Evolutionary conservation across 2,329 filamentous ascomycete genomes (phyloP).

Genomic region (Clathrospora elynae): DNA sequence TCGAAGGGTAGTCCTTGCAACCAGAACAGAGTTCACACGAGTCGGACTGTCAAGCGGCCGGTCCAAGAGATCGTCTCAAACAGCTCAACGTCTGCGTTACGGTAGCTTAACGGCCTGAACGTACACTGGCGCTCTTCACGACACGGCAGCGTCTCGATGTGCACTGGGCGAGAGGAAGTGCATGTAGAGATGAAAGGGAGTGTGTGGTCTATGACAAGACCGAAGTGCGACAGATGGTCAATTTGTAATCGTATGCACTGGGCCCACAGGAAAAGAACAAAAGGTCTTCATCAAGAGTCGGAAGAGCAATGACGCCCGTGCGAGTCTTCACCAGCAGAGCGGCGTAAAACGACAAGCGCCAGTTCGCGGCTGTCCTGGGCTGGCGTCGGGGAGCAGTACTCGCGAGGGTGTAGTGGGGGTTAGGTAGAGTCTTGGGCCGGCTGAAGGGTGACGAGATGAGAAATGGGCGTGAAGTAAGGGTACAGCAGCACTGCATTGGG

Average conservation of each 20-base stretch:
- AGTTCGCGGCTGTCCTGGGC: constrained; percentile 29
- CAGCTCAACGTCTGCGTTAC: constrained; percentile 41
- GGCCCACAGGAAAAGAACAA: constrained; percentile 26
- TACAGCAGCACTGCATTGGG: constrained; percentile 39
- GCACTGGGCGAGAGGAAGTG: constrained; percentile 40
- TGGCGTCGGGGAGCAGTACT: constrained; percentile 32
- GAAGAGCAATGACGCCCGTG: constrained; percentile 25
- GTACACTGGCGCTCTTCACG: constrained; percentile 38
- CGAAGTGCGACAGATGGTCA: constrained; percentile 41
- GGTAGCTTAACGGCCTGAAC: constrained; percentile 41
- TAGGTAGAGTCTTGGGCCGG: constrained; percentile 28
- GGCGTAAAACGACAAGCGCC: constrained; percentile 29
- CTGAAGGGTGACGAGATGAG: constrained; percentile 23
- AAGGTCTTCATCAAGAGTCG: constrained; percentile 28
- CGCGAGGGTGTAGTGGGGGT: constrained; percentile 34
- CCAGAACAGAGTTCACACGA: constrained; percentile 36
- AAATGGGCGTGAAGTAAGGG: constrained; percentile 28
- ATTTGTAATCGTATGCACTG: constrained; percentile 38
- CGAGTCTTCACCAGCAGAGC: constrained; percentile 23
- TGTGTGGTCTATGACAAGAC: constrained; percentile 44
- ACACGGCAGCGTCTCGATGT: constrained; percentile 26
- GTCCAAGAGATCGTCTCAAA: constrained; percentile 44
- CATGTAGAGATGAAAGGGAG: constrained; percentile 43
- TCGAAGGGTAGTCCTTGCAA: constrained; percentile 47
- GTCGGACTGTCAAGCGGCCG: constrained; percentile 28